A percentile compares a stretch with the other conserved stretches of the same genome.
These are phyloP conservation scores for Xylaria sp. DNA, from an alignment of 2,329 filamentous ascomycete species.

Conservation along the genomic window DNA sequence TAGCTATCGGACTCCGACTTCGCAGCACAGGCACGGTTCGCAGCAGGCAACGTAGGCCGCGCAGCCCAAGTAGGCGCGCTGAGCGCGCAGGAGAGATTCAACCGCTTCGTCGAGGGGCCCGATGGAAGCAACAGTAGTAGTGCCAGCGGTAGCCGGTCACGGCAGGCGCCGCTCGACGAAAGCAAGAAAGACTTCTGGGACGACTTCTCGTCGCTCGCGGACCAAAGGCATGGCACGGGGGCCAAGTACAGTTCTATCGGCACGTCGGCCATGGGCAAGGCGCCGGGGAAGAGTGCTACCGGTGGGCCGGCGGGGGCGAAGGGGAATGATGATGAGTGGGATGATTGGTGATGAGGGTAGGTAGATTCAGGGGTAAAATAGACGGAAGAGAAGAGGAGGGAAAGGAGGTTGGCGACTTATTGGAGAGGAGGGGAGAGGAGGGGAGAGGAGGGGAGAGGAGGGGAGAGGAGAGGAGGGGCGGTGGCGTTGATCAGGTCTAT, in stretches of 20 bases:
- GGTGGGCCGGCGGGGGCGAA: slow-evolving; percentile 49
- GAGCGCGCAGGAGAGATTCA: slow-evolving; percentile 82
- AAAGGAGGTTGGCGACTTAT: background rate
- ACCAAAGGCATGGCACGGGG: slow-evolving; percentile 59
- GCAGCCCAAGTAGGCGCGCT: slow-evolving; percentile 76
- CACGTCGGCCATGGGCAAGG: slow-evolving; percentile 69
- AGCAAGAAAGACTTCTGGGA: slow-evolving; percentile 92
- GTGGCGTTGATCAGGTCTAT: slow-evolving; percentile 61
- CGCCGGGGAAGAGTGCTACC: slow-evolving; percentile 52
- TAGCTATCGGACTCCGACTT: slow-evolving; percentile 86
- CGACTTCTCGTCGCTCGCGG: slow-evolving; percentile 79
- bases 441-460: too few species aligned
- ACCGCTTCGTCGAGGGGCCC: slow-evolving; percentile 85
- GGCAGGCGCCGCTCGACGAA: slow-evolving; percentile 60
- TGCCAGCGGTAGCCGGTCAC: slow-evolving; percentile 46
- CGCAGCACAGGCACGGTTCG: slow-evolving; percentile 71
- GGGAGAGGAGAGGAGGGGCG: background rate
- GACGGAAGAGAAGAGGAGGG: background rate
- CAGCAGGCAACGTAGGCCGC: slow-evolving; percentile 74
- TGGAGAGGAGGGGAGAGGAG: too few species aligned
- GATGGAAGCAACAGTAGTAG: slow-evolving; percentile 42
- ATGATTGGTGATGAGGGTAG: slow-evolving; percentile 64
- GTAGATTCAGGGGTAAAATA: background rate
- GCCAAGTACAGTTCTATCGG: slow-evolving; percentile 63
- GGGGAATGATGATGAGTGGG: slow-evolving; percentile 70